Evolutionary conservation across 129 eudicot species (phyloP), one percentile per base, ranked within the genome.

Genomic region (Ambrosia trifida): DNA sequence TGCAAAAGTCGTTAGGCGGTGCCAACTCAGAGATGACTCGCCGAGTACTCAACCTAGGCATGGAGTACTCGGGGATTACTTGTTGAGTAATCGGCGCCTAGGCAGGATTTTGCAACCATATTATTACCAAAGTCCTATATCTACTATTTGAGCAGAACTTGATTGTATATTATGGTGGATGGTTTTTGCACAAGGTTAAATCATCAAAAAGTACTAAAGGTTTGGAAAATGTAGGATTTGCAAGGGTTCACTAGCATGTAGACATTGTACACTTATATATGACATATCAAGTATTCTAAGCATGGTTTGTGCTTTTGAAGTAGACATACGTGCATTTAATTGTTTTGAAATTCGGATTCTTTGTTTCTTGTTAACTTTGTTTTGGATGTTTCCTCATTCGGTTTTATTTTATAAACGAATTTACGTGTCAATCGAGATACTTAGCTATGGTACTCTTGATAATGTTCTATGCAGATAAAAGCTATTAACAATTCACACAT

Each of bases 381-480:
- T 28, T 28, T 19, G 24, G 38, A 28, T 58, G 17, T 58, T 58
- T 30, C 3, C 14, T 44, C 24, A 12, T 45, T 65, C 13, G 11
- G 3, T 65, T 14, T 41, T 20, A 44, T 7, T 65, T 45, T 32
- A 56, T 17, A 20, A 10, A 54, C 8, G 12, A 8, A 57, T 20
- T 56, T 40, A 41, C 67, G 5, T 14, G 57, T 72, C 40, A 58
- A 30, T 52, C 17, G 16, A 40, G 35, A 65, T 71, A 71, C 66
- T 71, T 7, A 24, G 24, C 9, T 20, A 3, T 44, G 57, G 18
- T 7, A 43, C 46, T 44, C 14, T 57, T 58, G 67, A 43, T 41
- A 72, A 24, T 41, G 35, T 52, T 72, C 56, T 52, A 62, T 63
- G 54, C 28, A 61, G 51, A 73, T 47, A 62, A 18, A 46, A 61